Evolutionary conservation across 257 asterid species (phyloP), one percentile per base, ranked within the genome.

Genomic region (Handroanthus guayacan): DNA sequence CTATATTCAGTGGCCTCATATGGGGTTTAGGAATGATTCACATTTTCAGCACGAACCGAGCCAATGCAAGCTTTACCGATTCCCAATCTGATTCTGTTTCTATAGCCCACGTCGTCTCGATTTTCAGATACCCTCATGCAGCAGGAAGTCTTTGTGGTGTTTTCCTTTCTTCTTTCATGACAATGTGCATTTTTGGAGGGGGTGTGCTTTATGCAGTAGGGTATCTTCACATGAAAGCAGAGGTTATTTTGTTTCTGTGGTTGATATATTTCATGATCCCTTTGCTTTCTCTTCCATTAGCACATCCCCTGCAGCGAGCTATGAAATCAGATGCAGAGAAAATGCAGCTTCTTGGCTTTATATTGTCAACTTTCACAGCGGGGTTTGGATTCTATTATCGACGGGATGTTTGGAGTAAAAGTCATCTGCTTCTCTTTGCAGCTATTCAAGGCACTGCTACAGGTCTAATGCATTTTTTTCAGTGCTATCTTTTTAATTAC

Each of bases 281-380:
- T 79, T 75, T 94, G 60, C 14, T 91, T 3, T 85, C 97, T 65
- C 97, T 94, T 76, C 98, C 97, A 0, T 16, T 85, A 5, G 82
- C 82, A 0, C 98, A 88, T 74, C 96, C 90, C 3, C 58, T 91
- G 72, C 97, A 90, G 87, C 88, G 81, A 58, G 11, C 83, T 17
- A 84, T 89, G 79, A 89, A 81, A 50, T 84, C 88, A 0, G 97
- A 91, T 62, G 97, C 97, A 0, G 92, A 90, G 81, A 94, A 94
- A 89, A 89, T 94, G 97, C 98, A 94, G 82, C 92, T 94, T 74
- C 82, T 94, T 6, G 98, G 97, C 1, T 84, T 94, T 78, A 61
- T 90, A 39, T 76, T 94, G 8, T 84, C 97, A 10, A 79, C 86
- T 18, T 5, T 90, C 17, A 87, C 95, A 9, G 86, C 97, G 5